A percentile compares a stretch with the other conserved stretches of the same genome.
phyloP scores from a whole-genome alignment of 176 grass and related monocot species.

The Stipa capillata region DNA sequence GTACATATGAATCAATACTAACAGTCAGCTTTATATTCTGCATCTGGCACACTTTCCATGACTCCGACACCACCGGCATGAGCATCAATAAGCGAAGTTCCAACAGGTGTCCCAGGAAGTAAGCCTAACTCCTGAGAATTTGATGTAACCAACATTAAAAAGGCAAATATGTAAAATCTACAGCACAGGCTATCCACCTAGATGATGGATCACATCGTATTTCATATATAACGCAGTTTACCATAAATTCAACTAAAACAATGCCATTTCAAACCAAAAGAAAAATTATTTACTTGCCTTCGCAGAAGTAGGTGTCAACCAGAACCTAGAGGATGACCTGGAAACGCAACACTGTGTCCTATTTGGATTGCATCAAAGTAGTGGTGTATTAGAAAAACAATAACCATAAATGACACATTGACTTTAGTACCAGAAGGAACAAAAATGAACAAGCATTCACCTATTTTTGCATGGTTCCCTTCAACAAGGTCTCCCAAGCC shows the following conservation, averaged over 20 bases:
- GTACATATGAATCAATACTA: not conserved
- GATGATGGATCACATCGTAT: not conserved
- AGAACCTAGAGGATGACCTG: conserved; percentile 90
- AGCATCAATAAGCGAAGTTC: conserved; percentile 95
- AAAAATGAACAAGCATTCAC: conserved; percentile 26
- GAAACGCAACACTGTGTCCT: conserved; percentile 85
- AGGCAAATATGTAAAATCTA: not conserved
- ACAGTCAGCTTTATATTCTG: conserved; percentile 48
- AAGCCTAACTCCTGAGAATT: conserved; percentile 72
- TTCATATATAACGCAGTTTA: not conserved
- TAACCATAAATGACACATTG: not conserved
- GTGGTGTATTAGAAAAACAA: conserved; percentile 10
- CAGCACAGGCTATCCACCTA: not conserved
- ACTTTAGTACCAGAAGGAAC: not conserved
- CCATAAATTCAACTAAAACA: conserved; percentile 18
- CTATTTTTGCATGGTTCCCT: conserved; percentile 83
- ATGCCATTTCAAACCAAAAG: not conserved
- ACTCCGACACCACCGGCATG: conserved; percentile 93
- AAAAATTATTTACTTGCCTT: conserved; percentile 56
- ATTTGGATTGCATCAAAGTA: conserved; percentile 22
- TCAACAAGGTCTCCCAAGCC: conserved; percentile 75
- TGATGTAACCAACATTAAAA: not conserved
- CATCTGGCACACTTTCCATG: conserved; percentile 60
- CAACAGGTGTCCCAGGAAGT: conserved; percentile 70
- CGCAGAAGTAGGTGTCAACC: conserved; percentile 73